phyloP scores from a whole-genome alignment of 495 filamentous ascomycete species.

The Penicillium verhagenii region DNA sequence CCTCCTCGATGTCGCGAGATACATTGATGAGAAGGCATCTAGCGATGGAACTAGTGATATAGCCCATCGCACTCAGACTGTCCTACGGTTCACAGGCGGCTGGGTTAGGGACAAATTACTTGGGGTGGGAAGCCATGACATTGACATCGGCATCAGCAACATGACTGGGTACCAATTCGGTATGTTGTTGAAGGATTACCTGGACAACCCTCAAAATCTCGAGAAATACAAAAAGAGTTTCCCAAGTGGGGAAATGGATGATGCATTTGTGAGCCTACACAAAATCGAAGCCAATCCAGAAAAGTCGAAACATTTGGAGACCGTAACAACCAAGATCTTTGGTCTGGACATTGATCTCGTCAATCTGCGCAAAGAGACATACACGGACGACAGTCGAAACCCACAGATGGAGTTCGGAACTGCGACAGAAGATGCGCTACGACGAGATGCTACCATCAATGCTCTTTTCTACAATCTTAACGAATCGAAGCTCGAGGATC shows the following conservation, averaged over 20 bases:
- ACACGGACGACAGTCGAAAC: conserved; percentile 79
- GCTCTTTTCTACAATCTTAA: conserved; percentile 95
- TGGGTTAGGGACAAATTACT: conserved; percentile 98
- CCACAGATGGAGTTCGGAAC: conserved; percentile 94
- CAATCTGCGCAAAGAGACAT: conserved; percentile 90
- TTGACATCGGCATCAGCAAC: conserved; percentile 90
- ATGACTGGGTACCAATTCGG: conserved; percentile 91
- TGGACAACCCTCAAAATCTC: conserved; percentile 51
- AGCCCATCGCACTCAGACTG: conserved; percentile 21
- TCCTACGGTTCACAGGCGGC: conserved; percentile 88
- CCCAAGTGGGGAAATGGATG: conserved; percentile 27
- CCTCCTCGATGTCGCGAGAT: conserved; percentile 70
- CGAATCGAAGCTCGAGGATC: conserved; percentile 72
- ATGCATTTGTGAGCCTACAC: conserved; percentile 56
- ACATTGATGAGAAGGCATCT: conserved; percentile 57
- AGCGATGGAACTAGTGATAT: conserved; percentile 33
- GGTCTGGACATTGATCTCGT: conserved; percentile 92
- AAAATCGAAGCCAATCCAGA: conserved; percentile 89
- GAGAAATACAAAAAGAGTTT: conserved; percentile 51
- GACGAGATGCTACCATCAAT: conserved; percentile 92
- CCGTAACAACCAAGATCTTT: conserved; percentile 80
- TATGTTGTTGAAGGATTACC: conserved; percentile 58
- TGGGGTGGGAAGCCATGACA: conserved; percentile 77
- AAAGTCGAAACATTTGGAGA: conserved; percentile 96
- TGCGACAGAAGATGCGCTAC: conserved; percentile 81